Evolutionary conservation across 2,329 filamentous ascomycete genomes (phyloP).

Genomic region (Fusarium aywerte): DNA sequence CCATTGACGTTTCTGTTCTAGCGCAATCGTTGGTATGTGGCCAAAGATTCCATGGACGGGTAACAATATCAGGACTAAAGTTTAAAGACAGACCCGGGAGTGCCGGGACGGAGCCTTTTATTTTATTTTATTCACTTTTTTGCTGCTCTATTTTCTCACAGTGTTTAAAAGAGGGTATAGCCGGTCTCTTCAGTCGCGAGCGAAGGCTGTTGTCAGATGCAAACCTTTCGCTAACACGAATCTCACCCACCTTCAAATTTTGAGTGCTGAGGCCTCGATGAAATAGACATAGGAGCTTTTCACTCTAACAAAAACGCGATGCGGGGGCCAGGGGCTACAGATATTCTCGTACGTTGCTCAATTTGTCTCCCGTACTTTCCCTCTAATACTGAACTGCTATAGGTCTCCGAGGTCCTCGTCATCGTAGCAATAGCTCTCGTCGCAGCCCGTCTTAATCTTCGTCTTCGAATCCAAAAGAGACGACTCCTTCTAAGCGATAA

Average conservation of each 20-base stretch:
- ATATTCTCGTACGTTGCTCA: not conserved
- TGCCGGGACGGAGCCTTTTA: not conserved
- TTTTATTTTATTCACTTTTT: too few species aligned
- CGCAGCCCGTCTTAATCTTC: constrained; percentile 30
- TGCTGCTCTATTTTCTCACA: too few species aligned
- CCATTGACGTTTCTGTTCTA: constrained; percentile 3
- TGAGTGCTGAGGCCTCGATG: not conserved
- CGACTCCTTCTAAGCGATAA: constrained; percentile 27
- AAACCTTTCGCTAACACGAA: too few species aligned
- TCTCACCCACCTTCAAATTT: not conserved
- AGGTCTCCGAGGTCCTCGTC: constrained; percentile 26
- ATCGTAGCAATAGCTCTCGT: constrained; percentile 25
- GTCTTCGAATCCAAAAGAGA: constrained; percentile 28
- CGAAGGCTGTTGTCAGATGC: not conserved
- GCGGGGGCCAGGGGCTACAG: not conserved
- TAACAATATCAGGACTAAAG: not conserved
- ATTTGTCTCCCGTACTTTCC: fast-evolving
- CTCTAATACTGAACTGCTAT: not conserved
- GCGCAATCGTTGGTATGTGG: constrained; percentile 13
- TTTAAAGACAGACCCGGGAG: not conserved
- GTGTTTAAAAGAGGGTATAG: not conserved
- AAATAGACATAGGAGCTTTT: too few species aligned
- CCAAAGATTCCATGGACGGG: not conserved
- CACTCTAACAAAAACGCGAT: not conserved
- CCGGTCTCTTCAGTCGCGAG: not conserved